A percentile compares a stretch with the other conserved stretches of the same genome.
Evolutionary conservation across 768 basidiomycete species (phyloP).

Genomic region (Rhizopogon rudus): DNA sequence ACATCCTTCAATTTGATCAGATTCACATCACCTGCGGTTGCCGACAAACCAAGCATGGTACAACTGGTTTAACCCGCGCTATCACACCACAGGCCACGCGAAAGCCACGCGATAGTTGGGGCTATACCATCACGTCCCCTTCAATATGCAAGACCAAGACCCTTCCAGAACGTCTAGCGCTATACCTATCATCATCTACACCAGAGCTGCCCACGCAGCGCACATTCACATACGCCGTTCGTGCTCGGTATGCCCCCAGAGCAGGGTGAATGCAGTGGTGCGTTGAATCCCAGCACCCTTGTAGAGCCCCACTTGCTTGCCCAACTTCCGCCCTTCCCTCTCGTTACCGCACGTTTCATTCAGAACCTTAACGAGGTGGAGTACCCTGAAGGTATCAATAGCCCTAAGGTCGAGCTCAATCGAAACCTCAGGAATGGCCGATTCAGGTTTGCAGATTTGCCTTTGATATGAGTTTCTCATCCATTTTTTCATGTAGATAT

Average conservation of each 20-base stretch:
- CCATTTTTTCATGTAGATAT: slow-evolving; percentile 51
- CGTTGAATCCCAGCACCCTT: too few relatives aligned
- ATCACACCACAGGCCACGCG: too few relatives aligned
- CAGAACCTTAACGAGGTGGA: slow-evolving; percentile 70
- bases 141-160: too few relatives aligned
- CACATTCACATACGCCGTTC: slow-evolving; percentile 43
- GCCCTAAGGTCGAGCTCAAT: slow-evolving; percentile 84
- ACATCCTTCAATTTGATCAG: too few relatives aligned
- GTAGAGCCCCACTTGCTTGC: too few relatives aligned
- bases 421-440: slow-evolving; percentile 79
- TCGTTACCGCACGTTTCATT: slow-evolving; percentile 82
- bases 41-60: too few relatives aligned
- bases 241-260: slow-evolving; percentile 44
- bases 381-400: slow-evolving; percentile 80
- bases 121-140: too few relatives aligned
- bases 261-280: background rate
- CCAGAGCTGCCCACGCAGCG: slow-evolving; percentile 27
- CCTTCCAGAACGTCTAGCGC: too few relatives aligned
- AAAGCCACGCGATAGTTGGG: too few relatives aligned
- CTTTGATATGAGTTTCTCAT: background rate
- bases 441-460: slow-evolving; percentile 53
- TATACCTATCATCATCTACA: slow-evolving; percentile 27
- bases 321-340: slow-evolving; percentile 38
- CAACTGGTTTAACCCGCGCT: too few relatives aligned
- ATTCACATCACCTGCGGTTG: too few relatives aligned